Percentiles rank a stretch among this genome's conserved stretches.
Evolutionary conservation across 495 filamentous ascomycete species (phyloP).

Genomic region (Sphaerosporella brunnea): DNA sequence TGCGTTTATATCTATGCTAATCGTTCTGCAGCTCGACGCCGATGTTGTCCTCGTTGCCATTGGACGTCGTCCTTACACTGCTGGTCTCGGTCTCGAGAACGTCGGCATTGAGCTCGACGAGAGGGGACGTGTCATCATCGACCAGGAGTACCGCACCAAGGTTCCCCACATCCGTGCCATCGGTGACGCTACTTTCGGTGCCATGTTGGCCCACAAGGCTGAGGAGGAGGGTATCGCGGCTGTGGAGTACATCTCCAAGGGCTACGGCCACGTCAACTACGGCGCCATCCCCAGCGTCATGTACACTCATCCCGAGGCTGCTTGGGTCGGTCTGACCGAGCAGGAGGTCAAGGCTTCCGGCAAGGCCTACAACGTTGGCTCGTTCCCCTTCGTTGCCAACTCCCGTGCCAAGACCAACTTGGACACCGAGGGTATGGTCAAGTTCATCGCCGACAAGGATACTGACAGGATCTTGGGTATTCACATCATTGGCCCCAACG

Average conservation of each 20-base stretch:
- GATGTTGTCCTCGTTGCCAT: slow-evolving; percentile 96
- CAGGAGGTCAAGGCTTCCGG: slow-evolving; percentile 80
- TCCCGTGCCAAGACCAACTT: slow-evolving; percentile 96
- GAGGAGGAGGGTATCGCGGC: slow-evolving; percentile 94
- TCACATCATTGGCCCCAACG: slow-evolving; percentile 90
- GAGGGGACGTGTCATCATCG: slow-evolving; percentile 82
- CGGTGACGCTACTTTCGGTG: slow-evolving; percentile 92
- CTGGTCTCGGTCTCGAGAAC: slow-evolving; percentile 79
- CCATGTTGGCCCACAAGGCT: slow-evolving; percentile 98
- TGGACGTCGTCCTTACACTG: slow-evolving; percentile 85
- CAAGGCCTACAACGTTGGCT: slow-evolving; percentile 76
- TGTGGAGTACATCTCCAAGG: slow-evolving; percentile 92
- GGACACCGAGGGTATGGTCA: slow-evolving; percentile 89
- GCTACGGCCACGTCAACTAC: slow-evolving; percentile 97
- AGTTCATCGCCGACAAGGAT: slow-evolving; percentile 92
- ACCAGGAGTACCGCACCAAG: slow-evolving; percentile 97
- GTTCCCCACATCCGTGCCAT: slow-evolving; percentile 89
- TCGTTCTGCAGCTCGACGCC: slow-evolving; percentile 50
- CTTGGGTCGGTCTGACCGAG: slow-evolving; percentile 97
- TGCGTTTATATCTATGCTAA: slow-evolving; percentile 5
- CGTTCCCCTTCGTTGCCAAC: slow-evolving; percentile 95
- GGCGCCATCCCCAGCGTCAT: slow-evolving; percentile 93
- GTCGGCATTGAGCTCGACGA: slow-evolving; percentile 89
- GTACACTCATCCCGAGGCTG: slow-evolving; percentile 98
- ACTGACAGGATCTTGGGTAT: slow-evolving; percentile 88